Evolutionary conservation across 768 basidiomycete species (phyloP), one percentile per base, ranked within the genome.

Genomic region (Cyclocybe aegerita): DNA sequence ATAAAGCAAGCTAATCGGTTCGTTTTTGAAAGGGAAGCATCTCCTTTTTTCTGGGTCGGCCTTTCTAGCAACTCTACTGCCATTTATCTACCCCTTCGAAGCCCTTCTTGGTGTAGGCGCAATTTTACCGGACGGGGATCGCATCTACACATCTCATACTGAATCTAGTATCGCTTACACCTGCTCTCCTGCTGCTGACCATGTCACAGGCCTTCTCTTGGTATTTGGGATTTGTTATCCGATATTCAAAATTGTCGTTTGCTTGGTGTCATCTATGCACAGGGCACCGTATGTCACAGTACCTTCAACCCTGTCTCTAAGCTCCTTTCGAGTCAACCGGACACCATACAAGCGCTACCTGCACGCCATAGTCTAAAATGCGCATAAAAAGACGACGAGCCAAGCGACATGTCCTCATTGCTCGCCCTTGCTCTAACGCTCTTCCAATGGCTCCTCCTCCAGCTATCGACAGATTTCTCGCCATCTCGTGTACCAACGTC

Each of bases 401-500:
- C 29, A 11, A 29, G 31, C 33, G 11, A 45, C 39, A 31, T 43
- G 43, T 49, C 46, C 51, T 42, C 23, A 48, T 50, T 46, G 48
- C 51, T 55, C 45, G 52, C 42, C 52, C 45, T 50, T 32, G 52
- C 44, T 46, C 37, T 49, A 54, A 59, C 60, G 57, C 49, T 53
- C 46, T 62, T 58, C 53, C 53, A 17, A 74, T 74, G 69, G 64
- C 72, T 32, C 65, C 66, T 46, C 57, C 69, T 50, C 68, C 68
- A 15, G 58, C 70, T 37, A 58, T 62, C 16, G 83, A 69, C 38
- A 76, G 77, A 48, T 74, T 83, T 54, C 64, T 86, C 38, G 77
- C 83, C 6, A 64, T 90, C 38, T 80, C 86, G 11, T 88, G 83
- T 55, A 71, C 75, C 44, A 83, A 82, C 55, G 85, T 90, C n/a